Evolutionary conservation across 768 basidiomycete species (phyloP).

Genomic region (Lentinula raphanica): DNA sequence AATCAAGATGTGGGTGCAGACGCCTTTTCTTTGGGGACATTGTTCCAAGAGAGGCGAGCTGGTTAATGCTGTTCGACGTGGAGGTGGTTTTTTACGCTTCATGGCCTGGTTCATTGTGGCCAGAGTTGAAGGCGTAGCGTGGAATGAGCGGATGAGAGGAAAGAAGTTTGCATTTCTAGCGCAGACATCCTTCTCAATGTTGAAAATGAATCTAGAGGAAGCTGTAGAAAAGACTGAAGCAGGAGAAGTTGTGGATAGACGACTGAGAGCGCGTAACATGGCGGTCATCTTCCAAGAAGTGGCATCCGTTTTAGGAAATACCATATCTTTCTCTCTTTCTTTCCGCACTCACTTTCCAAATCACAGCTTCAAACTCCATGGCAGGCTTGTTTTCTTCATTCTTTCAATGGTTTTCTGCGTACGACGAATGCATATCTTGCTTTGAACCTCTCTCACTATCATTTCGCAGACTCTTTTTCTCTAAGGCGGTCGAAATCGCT

Average conservation of each 20-base stretch:
- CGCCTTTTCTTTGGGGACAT: constrained; percentile 87
- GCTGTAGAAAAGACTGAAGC: background rate
- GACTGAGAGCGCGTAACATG: constrained; percentile 1
- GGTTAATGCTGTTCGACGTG: constrained; percentile 40
- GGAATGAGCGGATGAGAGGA: constrained; percentile 48
- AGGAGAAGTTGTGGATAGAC: background rate
- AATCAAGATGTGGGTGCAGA: constrained; percentile 76
- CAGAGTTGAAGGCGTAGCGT: constrained; percentile 49
- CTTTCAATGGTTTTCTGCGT: constrained; percentile 56
- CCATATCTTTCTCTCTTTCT: background rate
- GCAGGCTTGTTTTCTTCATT: constrained; percentile 42
- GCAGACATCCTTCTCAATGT: background rate
- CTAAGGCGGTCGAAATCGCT: constrained; percentile 62
- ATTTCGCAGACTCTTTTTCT: constrained; percentile 49
- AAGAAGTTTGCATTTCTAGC: background rate
- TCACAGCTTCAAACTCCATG: background rate
- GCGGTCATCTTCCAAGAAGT: background rate
- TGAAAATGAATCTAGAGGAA: background rate
- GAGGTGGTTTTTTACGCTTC: constrained; percentile 61
- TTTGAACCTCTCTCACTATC: background rate
- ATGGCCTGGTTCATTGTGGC: constrained; percentile 87
- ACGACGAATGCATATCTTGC: constrained; percentile 5
- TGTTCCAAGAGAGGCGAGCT: constrained; percentile 76
- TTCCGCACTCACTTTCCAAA: background rate
- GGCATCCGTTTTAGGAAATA: background rate